A percentile compares a stretch with the other conserved stretches of the same genome.
These are phyloP conservation scores for Saccharomycopsis capsularis DNA, from an alignment of 805 yeast species.

Conservation along the genomic window DNA sequence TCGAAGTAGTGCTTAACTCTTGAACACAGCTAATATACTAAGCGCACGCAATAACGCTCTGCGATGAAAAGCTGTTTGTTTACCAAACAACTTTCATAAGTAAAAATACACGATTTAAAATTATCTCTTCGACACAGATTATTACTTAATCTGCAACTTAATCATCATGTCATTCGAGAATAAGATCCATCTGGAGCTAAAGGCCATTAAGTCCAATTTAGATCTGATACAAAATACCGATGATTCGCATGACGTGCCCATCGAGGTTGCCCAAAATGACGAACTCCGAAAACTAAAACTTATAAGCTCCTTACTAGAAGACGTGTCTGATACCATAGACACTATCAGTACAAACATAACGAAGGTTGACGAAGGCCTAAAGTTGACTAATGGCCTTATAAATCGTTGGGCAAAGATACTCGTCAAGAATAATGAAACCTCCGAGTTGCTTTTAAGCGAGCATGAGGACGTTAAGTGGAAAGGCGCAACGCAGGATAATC, in stretches of 20 bases:
- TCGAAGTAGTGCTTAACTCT: too few relatives aligned
- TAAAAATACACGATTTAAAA: too few relatives aligned
- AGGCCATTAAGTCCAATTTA: not conserved
- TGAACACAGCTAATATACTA: too few relatives aligned
- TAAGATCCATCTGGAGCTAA: not conserved
- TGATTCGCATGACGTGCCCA: not conserved
- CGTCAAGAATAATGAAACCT: slow-evolving; percentile 18
- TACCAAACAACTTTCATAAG: too few relatives aligned
- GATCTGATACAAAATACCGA: not conserved
- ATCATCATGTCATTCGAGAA: not conserved
- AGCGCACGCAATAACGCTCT: too few relatives aligned
- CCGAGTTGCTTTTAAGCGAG: slow-evolving; percentile 14
- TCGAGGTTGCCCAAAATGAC: not conserved
- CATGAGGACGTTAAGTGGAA: slow-evolving; percentile 12
- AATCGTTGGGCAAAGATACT: slow-evolving; percentile 21
- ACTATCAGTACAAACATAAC: slow-evolving; percentile 7
- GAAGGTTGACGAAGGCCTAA: slow-evolving; percentile 14
- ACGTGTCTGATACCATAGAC: slow-evolving; percentile 3
- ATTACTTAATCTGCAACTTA: too few relatives aligned
- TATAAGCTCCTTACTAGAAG: slow-evolving; percentile 5
- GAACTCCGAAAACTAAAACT: slow-evolving; percentile 12
- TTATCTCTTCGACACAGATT: too few relatives aligned
- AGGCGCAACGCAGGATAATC: slow-evolving; percentile 16
- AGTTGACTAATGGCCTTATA: slow-evolving; percentile 17
- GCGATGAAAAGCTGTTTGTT: too few relatives aligned